These are phyloP conservation scores for Acanthamoeba lenticulata DNA, from an alignment of 208 protist genomes.

Conservation along the genomic window DNA sequence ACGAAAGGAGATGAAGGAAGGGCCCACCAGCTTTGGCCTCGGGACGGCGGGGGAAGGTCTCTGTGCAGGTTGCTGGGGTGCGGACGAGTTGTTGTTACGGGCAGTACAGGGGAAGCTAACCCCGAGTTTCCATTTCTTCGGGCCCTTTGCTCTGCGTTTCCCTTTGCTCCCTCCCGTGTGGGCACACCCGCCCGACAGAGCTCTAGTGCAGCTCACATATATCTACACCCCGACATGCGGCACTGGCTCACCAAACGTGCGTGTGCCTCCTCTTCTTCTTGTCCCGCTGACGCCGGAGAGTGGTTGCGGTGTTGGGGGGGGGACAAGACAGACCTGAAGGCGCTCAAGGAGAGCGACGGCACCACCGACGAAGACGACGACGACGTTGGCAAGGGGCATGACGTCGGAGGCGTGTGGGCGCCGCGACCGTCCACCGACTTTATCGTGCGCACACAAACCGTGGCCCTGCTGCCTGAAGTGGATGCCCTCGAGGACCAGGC, in stretches of 20 bases:
- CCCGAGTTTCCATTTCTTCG: no score
- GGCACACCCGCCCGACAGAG: no score
- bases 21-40: no score
- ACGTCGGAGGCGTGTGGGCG: not conserved
- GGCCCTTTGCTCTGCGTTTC: no score
- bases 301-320: not conserved
- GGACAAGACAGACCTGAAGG: not conserved
- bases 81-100: no score
- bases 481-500: not conserved
- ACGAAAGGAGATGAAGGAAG: no score
- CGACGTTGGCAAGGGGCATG: not conserved
- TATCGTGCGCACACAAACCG: not conserved
- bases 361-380: not conserved
- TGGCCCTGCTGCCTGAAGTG: not conserved
- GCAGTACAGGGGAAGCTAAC: no score
- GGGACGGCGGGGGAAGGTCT: no score
- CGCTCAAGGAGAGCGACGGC: not conserved
- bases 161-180: no score
- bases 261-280: not conserved
- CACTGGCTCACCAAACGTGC: slow-evolving; percentile 7
- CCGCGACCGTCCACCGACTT: not conserved
- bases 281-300: not conserved
- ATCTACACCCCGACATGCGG: not conserved
- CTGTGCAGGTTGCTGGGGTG: no score
- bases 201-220: no score